Evolutionary conservation across 805 yeast genomes (phyloP).

Genomic region (Candida xyloterini): DNA sequence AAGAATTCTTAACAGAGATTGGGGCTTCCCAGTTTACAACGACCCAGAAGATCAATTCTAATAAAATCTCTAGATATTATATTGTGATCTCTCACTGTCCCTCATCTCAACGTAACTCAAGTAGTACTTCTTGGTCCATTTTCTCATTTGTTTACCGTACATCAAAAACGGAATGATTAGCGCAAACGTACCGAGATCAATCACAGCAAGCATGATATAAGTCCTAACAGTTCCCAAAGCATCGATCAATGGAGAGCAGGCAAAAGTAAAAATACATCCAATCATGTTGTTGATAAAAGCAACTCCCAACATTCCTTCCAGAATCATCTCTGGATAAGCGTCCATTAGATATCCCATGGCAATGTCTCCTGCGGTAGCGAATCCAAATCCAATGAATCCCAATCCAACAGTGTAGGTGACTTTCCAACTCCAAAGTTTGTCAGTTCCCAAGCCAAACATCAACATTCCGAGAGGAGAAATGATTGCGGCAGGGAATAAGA

Average conservation of each 20-base stretch:
- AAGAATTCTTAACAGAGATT: conserved; percentile 17
- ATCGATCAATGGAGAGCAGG: conserved; percentile 58
- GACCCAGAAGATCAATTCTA: conserved; percentile 14
- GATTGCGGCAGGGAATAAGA: conserved; percentile 52
- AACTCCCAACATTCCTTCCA: conserved; percentile 72
- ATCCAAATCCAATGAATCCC: conserved; percentile 65
- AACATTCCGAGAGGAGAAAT: conserved; percentile 61
- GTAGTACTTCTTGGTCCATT: conserved; percentile 56
- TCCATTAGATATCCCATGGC: conserved; percentile 68
- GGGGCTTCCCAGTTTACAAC: conserved; percentile 24
- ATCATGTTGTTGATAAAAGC: conserved; percentile 60
- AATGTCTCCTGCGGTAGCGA: conserved; percentile 70
- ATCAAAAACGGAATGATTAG: conserved; percentile 46
- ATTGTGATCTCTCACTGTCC: conserved; percentile 35
- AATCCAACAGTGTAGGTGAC: conserved; percentile 54
- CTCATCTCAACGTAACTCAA: conserved; percentile 50
- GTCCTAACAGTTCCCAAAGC: conserved; percentile 56
- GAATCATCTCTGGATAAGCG: conserved; percentile 63
- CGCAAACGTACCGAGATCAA: conserved; percentile 53
- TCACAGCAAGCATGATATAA: conserved; percentile 56
- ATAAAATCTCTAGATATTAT: not conserved
- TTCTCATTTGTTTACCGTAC: conserved; percentile 36
- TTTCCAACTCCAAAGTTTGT: conserved; percentile 49
- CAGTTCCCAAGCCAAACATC: conserved; percentile 66
- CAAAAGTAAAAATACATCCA: conserved; percentile 65